Evolutionary conservation across 208 protist species (phyloP), one percentile per base, ranked within the genome.

Genomic region (Leishmania guyanensis): DNA sequence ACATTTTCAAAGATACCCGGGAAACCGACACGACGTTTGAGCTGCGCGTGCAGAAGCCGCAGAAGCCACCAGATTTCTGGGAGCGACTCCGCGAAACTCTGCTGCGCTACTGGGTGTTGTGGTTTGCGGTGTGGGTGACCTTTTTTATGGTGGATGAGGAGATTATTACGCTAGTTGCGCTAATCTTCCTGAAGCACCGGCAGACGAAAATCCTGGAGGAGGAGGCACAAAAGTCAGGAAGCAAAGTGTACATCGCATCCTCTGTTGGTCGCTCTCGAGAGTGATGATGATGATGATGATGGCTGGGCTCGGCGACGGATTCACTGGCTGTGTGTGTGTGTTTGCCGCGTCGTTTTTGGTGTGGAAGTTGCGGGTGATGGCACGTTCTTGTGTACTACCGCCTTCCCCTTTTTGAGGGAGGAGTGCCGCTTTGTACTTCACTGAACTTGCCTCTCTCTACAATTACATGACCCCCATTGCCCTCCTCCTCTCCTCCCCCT

Each of bases 91-190:
- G 85, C 26, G 93, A 98, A 36, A 91, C 79, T n/a, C 84, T 97
- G 71, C 85, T 98, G 82, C 92, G 89, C 14, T 95, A 95, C 84
- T 98, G 93, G 92, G 95, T 98, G 50, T 87, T 96, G 79, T 96
- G 91, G 90, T 97, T 98, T 65, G 85, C 95, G 0, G 51, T 93
- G 54, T 98, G 95, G 95, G 87, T 92, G 20, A 92, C 89, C 53
- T 98, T 98, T 83, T 98, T 93, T 75, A 95, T 96, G 89, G 93
- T 98, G 0, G 95, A 97, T 88, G 95, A 98, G 71, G 95, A 98
- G 81, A 91, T 98, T 39, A 92, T 98, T 66, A 95, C 95, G 2
- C 71, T 98, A 36, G 76, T 93, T 1, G 92, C 93, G 8, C 88
- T 98, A 12, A 95, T 98, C 71, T 91, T 95, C 75, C 79, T 97